Evolutionary conservation across 2,329 filamentous ascomycete species (phyloP).

Genomic region (Sporothrix variecibatus): DNA sequence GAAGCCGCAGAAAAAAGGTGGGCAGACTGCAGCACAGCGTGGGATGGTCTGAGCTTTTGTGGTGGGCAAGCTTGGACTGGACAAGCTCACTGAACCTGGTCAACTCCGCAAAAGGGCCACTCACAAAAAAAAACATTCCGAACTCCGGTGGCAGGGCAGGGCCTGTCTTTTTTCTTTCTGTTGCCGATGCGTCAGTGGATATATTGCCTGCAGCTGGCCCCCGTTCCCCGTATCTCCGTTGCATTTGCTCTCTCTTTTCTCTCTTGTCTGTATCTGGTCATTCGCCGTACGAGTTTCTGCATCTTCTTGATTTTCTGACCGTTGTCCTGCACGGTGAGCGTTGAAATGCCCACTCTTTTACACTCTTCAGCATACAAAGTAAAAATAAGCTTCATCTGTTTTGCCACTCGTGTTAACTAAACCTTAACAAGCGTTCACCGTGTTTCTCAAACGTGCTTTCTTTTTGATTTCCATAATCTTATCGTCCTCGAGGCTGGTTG

Average conservation of each 20-base stretch:
- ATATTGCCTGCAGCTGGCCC: not conserved
- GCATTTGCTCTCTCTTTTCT: not conserved
- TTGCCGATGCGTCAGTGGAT: not conserved
- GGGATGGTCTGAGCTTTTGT: conserved; percentile 9
- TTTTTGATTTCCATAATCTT: not conserved
- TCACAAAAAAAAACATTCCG: not conserved
- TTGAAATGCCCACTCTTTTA: not conserved
- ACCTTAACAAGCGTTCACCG: not conserved
- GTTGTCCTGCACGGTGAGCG: not conserved
- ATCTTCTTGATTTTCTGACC: not conserved
- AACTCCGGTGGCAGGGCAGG: conserved; percentile 8
- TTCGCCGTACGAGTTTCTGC: not conserved
- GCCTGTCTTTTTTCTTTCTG: not conserved
- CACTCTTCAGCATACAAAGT: not conserved
- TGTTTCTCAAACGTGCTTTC: not conserved
- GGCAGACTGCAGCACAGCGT: not conserved
- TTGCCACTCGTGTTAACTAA: conserved; percentile 7
- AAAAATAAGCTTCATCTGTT: not conserved
- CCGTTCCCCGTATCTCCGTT: not conserved
- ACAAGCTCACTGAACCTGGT: conserved; percentile 7
- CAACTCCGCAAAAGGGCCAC: conserved; percentile 4
- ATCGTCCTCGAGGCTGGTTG: not conserved
- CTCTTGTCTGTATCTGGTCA: not conserved
- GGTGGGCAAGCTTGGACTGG: not conserved
- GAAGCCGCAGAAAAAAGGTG: not conserved